phyloP scores from a whole-genome alignment of 1,284 basidiomycete species.

The Wolfiporia cocos region DNA sequence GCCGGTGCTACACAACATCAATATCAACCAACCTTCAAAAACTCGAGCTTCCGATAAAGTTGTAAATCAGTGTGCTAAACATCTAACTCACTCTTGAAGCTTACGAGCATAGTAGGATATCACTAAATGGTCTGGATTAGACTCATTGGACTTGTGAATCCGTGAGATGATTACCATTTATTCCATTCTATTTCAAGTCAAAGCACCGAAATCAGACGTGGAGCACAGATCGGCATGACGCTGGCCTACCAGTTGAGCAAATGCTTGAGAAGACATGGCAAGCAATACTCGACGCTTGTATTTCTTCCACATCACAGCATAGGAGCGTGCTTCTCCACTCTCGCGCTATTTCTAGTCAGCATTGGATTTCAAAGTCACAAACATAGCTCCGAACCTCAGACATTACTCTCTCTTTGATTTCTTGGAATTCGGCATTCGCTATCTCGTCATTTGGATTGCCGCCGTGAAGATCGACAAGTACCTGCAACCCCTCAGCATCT shows the following conservation, averaged over 20 bases:
- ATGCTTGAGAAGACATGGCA: constrained; percentile 97
- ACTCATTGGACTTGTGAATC: too few relatives aligned
- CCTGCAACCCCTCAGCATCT: constrained; percentile 81
- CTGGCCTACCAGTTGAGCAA: constrained; percentile 80
- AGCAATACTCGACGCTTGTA: constrained; percentile 89
- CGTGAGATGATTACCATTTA: constrained; percentile 58
- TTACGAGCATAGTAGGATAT: constrained; percentile 93
- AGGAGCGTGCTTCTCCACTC: constrained; percentile 77
- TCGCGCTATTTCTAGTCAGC: constrained; percentile 41
- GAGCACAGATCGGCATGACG: too few relatives aligned
- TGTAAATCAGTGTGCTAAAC: constrained; percentile 9
- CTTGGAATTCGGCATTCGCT: constrained; percentile 83
- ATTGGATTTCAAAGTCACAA: background rate
- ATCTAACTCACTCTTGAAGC: constrained; percentile 22
- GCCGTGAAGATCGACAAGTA: constrained; percentile 90
- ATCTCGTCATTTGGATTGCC: constrained; percentile 69
- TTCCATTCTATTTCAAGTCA: constrained; percentile 68
- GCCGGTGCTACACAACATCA: constrained; percentile 1
- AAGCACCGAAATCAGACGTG: too few relatives aligned
- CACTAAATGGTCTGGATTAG: too few relatives aligned
- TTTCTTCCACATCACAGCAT: constrained; percentile 80
- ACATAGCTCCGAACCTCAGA: constrained; percentile 54
- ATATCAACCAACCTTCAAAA: constrained; percentile 63
- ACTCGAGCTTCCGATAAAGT: constrained; percentile 51
- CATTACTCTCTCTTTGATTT: constrained; percentile 87